Conservation (phyloP, 768 basidiomycete species). For the Trametes cinnabarina region DNA sequence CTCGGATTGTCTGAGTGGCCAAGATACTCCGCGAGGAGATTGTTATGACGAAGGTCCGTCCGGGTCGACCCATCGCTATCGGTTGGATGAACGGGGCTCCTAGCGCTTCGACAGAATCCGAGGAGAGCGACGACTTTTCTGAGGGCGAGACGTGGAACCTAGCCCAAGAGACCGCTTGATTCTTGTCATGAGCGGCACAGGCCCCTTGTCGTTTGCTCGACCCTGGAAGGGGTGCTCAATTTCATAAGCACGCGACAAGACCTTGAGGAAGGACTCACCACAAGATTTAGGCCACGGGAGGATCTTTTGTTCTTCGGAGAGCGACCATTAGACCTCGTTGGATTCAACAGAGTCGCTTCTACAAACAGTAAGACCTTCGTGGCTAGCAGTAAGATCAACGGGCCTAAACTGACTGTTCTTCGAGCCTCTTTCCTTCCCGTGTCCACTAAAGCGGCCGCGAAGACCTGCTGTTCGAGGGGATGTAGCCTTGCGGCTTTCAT, state of each 20-base stretch:
- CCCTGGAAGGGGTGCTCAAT: conserved; percentile 33
- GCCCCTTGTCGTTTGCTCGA: conserved; percentile 40
- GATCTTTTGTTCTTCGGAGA: conserved; percentile 44
- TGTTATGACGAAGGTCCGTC: too few relatives aligned
- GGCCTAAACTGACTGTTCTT: conserved; percentile 42
- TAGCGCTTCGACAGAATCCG: neutral
- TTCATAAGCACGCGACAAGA: too few relatives aligned
- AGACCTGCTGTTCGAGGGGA: conserved; percentile 12
- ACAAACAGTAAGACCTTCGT: conserved; percentile 10
- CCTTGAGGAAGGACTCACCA: conserved; percentile 36
- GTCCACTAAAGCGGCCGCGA: conserved; percentile 21
- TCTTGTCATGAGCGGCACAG: conserved; percentile 47
- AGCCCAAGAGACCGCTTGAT: conserved; percentile 53
- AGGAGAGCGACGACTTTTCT: conserved; percentile 3
- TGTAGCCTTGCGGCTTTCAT: conserved; percentile 8
- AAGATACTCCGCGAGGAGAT: too few relatives aligned
- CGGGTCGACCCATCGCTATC: too few relatives aligned
- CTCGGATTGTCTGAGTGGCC: too few relatives aligned
- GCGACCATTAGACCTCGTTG: conserved; percentile 49
- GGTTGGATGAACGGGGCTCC: too few relatives aligned
- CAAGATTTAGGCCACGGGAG: conserved; percentile 42
- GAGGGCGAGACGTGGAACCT: conserved; percentile 40
- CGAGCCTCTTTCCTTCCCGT: conserved; percentile 42
- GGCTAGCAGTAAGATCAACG: neutral
- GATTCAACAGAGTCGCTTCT: conserved; percentile 42